Evolutionary conservation across 371 early-diverging fungal species (phyloP).

Genomic region (Encephalitozoon cuniculi): DNA sequence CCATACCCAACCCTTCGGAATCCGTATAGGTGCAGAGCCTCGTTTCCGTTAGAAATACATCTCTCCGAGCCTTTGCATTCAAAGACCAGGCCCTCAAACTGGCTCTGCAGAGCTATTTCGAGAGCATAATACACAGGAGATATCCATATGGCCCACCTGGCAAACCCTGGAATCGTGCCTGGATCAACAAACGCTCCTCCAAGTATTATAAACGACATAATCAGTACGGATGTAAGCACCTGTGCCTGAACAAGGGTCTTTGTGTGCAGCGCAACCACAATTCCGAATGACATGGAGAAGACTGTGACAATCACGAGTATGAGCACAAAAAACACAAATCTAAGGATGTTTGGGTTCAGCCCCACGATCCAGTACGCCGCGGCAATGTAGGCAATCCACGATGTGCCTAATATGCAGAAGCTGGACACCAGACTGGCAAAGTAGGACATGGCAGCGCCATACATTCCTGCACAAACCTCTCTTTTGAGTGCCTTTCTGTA

Average conservation of each 20-base stretch:
- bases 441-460: conserved; percentile 59
- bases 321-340: conserved; percentile 59
- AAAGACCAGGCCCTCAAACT: conserved; percentile 15
- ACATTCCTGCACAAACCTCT: conserved; percentile 62
- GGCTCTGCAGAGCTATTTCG: conserved; percentile 42
- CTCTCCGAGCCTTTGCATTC: background rate
- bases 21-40: conserved; percentile 1
- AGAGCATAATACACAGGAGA: conserved; percentile 57
- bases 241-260: conserved; percentile 58
- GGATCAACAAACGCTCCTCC: conserved; percentile 61
- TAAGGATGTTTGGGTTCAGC: conserved; percentile 39
- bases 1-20: background rate
- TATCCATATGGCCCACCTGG: conserved; percentile 62
- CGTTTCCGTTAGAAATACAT: conserved; percentile 3
- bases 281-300: conserved; percentile 54
- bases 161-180: conserved; percentile 55
- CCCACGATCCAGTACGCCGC: conserved; percentile 62
- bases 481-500: conserved; percentile 60
- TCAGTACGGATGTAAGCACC: conserved; percentile 59
- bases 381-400: conserved; percentile 41
- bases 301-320: conserved; percentile 48
- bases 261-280: conserved; percentile 59
- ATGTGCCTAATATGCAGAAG: conserved; percentile 46
- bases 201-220: conserved; percentile 61
- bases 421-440: conserved; percentile 60